Evolutionary conservation across 1,284 basidiomycete genomes (phyloP).

Genomic region (Ceratobasidium sp.): DNA sequence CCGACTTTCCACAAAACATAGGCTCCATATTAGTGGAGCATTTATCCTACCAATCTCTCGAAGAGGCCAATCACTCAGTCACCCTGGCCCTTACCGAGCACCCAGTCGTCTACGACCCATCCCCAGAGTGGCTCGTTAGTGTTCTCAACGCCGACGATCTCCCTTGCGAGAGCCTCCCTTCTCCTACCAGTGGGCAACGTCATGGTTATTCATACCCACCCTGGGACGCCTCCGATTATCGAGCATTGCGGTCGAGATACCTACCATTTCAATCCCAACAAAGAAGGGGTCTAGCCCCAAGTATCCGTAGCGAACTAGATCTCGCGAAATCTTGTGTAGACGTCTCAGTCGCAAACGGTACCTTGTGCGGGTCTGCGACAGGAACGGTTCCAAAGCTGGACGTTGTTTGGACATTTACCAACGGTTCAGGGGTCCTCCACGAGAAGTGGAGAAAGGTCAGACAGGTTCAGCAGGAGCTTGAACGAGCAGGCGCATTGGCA

Average conservation of each 20-base stretch:
- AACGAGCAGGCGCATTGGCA: slow-evolving; percentile 11
- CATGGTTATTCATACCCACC: slow-evolving; percentile 28
- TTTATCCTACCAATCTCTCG: neutral
- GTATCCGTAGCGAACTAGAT: neutral
- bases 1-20: slow-evolving; percentile 11
- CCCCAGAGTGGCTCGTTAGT: slow-evolving; percentile 22
- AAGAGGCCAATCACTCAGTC: neutral
- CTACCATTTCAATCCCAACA: slow-evolving; percentile 17
- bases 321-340: slow-evolving; percentile 17
- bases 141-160: slow-evolving; percentile 25
- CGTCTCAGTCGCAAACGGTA: neutral
- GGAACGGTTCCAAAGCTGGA: slow-evolving; percentile 30
- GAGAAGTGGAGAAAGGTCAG: slow-evolving; percentile 31
- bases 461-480: slow-evolving; percentile 30
- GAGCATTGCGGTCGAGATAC: slow-evolving; percentile 2
- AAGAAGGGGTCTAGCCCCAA: neutral
- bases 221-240: neutral
- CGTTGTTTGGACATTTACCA: slow-evolving; percentile 40
- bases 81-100: neutral
- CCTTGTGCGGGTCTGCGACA: neutral
- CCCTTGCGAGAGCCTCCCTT: slow-evolving; percentile 7
- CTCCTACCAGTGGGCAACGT: neutral
- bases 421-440: slow-evolving; percentile 38
- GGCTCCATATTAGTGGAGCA: slow-evolving; percentile 3
- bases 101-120: slow-evolving; percentile 5